phyloP scores from a whole-genome alignment of 345 rosid genomes.

The Pistacia vera region DNA sequence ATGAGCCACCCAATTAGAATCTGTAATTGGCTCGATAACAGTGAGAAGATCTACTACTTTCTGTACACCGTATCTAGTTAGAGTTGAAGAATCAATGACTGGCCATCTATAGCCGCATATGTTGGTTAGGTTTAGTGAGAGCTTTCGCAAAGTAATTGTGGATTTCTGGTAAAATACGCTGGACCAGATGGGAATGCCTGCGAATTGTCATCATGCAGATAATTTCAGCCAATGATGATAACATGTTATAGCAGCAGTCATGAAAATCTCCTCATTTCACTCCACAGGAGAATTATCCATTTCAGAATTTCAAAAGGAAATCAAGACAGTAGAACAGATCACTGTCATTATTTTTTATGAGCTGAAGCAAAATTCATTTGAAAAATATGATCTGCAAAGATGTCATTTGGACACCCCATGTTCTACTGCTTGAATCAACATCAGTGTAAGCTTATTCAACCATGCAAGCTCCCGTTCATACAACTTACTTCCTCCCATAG shows the following conservation, averaged over 20 bases:
- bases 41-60: constrained; percentile 34
- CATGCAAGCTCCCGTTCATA: background rate
- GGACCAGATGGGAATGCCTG: constrained; percentile 76
- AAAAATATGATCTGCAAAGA: background rate
- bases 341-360: background rate
- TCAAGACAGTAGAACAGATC: background rate
- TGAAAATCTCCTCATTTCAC: background rate
- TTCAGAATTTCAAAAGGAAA: background rate
- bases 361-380: background rate
- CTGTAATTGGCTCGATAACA: constrained; percentile 27
- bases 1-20: constrained; percentile 29
- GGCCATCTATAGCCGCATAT: constrained; percentile 58
- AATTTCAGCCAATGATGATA: background rate
- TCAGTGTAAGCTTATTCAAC: background rate
- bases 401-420: background rate
- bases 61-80: constrained; percentile 52
- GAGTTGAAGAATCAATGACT: constrained; percentile 34
- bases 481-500: background rate
- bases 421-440: background rate
- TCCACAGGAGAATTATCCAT: background rate
- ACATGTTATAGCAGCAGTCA: background rate
- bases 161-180: constrained; percentile 76
- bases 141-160: constrained; percentile 73
- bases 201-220: constrained; percentile 10
- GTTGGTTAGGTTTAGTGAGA: constrained; percentile 65